Evolutionary conservation across 176 grass and related monocot species (phyloP).

Genomic region (Cocos nucifera): DNA sequence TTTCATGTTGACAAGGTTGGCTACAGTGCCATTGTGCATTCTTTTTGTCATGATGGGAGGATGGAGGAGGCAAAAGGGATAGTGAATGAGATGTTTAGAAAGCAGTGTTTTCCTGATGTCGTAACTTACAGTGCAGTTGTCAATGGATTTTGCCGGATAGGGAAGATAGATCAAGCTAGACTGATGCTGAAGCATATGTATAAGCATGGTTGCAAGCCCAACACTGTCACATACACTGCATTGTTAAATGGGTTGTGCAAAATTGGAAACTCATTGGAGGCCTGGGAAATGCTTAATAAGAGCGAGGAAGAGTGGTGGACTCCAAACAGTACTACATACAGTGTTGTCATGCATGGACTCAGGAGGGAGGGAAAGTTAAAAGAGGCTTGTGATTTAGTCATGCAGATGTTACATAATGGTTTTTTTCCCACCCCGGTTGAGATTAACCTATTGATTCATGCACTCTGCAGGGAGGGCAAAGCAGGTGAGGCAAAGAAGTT

Average conservation of each 20-base stretch:
- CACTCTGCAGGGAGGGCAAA: slow-evolving; percentile 55
- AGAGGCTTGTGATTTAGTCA: slow-evolving; percentile 72
- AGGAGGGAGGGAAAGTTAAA: slow-evolving; percentile 84
- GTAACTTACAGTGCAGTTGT: slow-evolving; percentile 82
- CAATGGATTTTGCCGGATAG: slow-evolving; percentile 76
- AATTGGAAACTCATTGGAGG: slow-evolving; percentile 60
- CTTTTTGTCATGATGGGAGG: slow-evolving; percentile 65
- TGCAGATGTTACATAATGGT: slow-evolving; percentile 70
- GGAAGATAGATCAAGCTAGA: slow-evolving; percentile 68
- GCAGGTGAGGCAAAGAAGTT: slow-evolving; percentile 63
- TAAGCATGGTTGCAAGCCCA: slow-evolving; percentile 69
- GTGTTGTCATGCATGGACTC: slow-evolving; percentile 85
- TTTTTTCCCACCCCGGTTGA: slow-evolving; percentile 75
- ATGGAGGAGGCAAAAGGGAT: slow-evolving; percentile 71
- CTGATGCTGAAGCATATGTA: slow-evolving; percentile 79
- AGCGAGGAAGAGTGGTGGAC: slow-evolving; percentile 87
- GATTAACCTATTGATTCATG: slow-evolving; percentile 88
- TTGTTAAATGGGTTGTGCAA: slow-evolving; percentile 86
- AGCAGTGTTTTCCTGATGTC: slow-evolving; percentile 68
- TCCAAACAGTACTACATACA: slow-evolving; percentile 69
- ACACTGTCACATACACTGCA: slow-evolving; percentile 76
- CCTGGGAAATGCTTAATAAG: slow-evolving; percentile 73
- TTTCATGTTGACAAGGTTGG: slow-evolving; percentile 70
- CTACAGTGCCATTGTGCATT: slow-evolving; percentile 65
- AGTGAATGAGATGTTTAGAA: slow-evolving; percentile 66